Evolutionary conservation across 2,329 filamentous ascomycete species (phyloP), one percentile per base, ranked within the genome.

Genomic region (Ceratocystis smalleyi): DNA sequence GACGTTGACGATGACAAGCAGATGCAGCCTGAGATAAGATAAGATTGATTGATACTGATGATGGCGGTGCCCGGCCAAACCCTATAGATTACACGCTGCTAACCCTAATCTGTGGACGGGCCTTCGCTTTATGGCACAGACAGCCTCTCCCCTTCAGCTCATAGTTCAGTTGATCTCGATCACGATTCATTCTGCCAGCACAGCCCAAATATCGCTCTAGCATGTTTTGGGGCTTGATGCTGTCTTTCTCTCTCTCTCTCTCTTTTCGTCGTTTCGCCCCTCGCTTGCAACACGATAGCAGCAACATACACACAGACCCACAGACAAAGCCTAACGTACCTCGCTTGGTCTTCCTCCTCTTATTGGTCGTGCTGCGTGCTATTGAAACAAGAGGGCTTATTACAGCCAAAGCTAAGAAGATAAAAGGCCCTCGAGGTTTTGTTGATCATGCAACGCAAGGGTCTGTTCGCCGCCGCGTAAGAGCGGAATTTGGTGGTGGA

Each of bases 361-460:
- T 17, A n/a, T 47, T 47, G n/a, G 22, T 22, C 24, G 49, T 24
- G 19, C 49, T 15, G 12, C 19, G 8, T 27, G 51, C 51, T 55
- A 55, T 55, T 55, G 51, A 55, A 55, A 55, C 51, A 32, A 30
- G 22, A 12, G 27, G 10, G 27, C 51, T 55, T 55, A 55, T 30
- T 10, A 30, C 27, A 47, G 27, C 15, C n/a, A 49, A 43, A 19
- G 22, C 47, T 30, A 55, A 27, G 51, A 55, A 27, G 51, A 55
- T 6, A 27, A 19, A 49, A 49, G 45, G 35, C 3, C 43, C 43
- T 17, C 45, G 22, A 49, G 19, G 47, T n/a, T 55, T 55, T 55
- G 51, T 27, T 55, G 51, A 55, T 55, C 51, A 55, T 55, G 51
- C 51, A 55, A 55, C 51, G 51, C 51, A 55, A 55, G 51, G 51